Base-by-base conservation (phyloP, 108 stramenopile genomes). In the Nitzschia palea region DNA sequence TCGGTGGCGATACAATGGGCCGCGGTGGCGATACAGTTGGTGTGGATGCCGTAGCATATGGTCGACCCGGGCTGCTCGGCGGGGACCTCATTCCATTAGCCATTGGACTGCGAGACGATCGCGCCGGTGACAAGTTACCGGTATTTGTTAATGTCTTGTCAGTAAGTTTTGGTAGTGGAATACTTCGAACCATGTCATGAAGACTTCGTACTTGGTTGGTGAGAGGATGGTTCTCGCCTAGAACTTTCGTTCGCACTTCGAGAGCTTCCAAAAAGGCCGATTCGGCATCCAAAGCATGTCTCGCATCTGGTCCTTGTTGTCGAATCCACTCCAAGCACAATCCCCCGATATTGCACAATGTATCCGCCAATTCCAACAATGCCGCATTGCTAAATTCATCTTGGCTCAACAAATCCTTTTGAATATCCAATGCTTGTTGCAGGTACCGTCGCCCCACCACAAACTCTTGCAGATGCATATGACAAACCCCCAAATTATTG, bases 401-500 rank as follows among this genome's bases (percentile, higher is more conserved):
- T n/a, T 76, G 35, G 9, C 10, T 53, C 3, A 78, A 52, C 0
- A 74, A 29, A 0, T 70, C 47, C 20, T 77, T 73, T 57, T 86
- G 85, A 74, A 82, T 81, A 26, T 79, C 62, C 56, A 81, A 44
- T 9, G 85, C 80, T 67, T 71, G 61, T 56, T 79, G 65, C 55
- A 86, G 54, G 14, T 50, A 44, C 29, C 73, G 44, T 2, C 57
- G 66, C 6, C 77, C 77, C 12, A 69, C 51, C 8, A 42, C 45
- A 68, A 77, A 86, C 14, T 79, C 33, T 58, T 71, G 68, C 57
- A 79, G 62, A 53, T 79, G 78, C 71, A 86, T 70, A 18, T 86
- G 67, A 52, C 80, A 81, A 10, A 80, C 78, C 4, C 85, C 85
- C 57, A 82, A 31, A 53, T 86, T 86, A 44, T 86, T 86, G 69